Percentiles rank a stretch among this genome's conserved stretches.
These are phyloP conservation scores for Xylariaceae sp. DNA, from an alignment of 2,329 filamentous ascomycete species.

Conservation along the genomic window DNA sequence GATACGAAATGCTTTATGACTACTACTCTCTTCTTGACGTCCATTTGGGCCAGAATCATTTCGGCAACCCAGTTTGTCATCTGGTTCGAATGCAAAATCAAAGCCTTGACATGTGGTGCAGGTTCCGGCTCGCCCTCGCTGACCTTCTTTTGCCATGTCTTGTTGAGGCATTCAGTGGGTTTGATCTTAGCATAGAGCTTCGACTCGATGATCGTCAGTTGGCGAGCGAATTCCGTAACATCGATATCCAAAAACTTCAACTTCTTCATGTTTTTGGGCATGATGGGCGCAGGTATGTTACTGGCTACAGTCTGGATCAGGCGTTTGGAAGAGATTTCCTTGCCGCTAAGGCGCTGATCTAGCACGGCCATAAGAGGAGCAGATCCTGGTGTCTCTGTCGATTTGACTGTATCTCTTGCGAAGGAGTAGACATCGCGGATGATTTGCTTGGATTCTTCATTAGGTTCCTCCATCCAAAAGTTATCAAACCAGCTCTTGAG, in stretches of 20 bases:
- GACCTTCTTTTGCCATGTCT: slow-evolving; percentile 98
- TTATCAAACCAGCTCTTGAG: slow-evolving; percentile 98
- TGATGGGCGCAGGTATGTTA: slow-evolving; percentile 79
- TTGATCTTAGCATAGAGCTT: slow-evolving; percentile 93
- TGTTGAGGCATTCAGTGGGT: slow-evolving; percentile 92
- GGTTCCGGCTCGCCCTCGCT: slow-evolving; percentile 76
- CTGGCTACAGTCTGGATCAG: slow-evolving; percentile 83
- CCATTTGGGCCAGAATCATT: slow-evolving; percentile 93
- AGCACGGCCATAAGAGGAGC: slow-evolving; percentile 79
- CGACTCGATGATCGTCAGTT: slow-evolving; percentile 95
- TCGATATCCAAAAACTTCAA: slow-evolving; percentile 98
- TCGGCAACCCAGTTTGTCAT: slow-evolving; percentile 99
- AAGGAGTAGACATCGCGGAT: slow-evolving; percentile 88
- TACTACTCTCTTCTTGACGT: slow-evolving; percentile 92
- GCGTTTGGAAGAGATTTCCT: slow-evolving; percentile 80
- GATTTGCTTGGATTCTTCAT: slow-evolving; percentile 75
- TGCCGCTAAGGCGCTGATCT: slow-evolving; percentile 82
- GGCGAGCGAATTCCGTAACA: slow-evolving; percentile 90
- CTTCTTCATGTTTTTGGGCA: slow-evolving; percentile 99
- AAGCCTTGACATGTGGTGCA: slow-evolving; percentile 88
- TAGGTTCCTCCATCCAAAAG: slow-evolving; percentile 97
- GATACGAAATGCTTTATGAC: slow-evolving; percentile 98
- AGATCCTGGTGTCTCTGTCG: slow-evolving; percentile 87
- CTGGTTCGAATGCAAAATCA: slow-evolving; percentile 97
- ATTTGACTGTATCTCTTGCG: slow-evolving; percentile 86